Evolutionary conservation across 805 yeast species (phyloP).

Genomic region (Helenozyma baotianmanensis): DNA sequence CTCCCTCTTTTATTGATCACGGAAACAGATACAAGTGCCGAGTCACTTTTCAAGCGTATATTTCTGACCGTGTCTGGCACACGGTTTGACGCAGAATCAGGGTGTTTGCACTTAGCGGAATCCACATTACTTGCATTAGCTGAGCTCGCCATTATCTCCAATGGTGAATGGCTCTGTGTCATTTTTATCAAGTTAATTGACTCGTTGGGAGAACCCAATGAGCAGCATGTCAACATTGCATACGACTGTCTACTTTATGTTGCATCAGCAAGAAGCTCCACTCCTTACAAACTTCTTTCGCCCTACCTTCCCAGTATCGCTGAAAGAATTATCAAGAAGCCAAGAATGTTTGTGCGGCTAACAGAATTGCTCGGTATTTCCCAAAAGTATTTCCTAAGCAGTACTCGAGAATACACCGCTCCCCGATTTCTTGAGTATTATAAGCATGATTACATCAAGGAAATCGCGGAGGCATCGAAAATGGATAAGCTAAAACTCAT

Average conservation of each 20-base stretch:
- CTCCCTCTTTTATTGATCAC: conserved; percentile 49
- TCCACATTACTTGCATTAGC: conserved; percentile 58
- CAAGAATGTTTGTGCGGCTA: conserved; percentile 52
- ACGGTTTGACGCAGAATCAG: conserved; percentile 25
- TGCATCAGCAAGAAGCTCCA: conserved; percentile 50
- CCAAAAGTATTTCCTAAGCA: conserved; percentile 52
- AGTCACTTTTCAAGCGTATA: conserved; percentile 40
- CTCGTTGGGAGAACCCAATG: conserved; percentile 58
- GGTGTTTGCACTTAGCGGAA: conserved; percentile 46
- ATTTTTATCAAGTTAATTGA: conserved; percentile 62
- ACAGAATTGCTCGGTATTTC: conserved; percentile 65
- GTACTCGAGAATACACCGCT: conserved; percentile 69
- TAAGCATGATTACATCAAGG: conserved; percentile 57
- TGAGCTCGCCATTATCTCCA: conserved; percentile 55
- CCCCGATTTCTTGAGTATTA: conserved; percentile 71
- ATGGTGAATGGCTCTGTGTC: conserved; percentile 66
- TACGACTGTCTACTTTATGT: conserved; percentile 57
- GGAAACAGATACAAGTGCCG: conserved; percentile 34
- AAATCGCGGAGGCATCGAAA: conserved; percentile 53
- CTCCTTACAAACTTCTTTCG: conserved; percentile 76
- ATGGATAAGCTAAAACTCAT: conserved; percentile 45
- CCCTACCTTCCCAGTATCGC: conserved; percentile 77
- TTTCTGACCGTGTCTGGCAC: conserved; percentile 40
- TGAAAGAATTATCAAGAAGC: conserved; percentile 56
- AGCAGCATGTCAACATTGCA: conserved; percentile 64